Evolutionary conservation across 345 rosid genomes (phyloP).

Genomic region (Cardamine chenopodiifolia): DNA sequence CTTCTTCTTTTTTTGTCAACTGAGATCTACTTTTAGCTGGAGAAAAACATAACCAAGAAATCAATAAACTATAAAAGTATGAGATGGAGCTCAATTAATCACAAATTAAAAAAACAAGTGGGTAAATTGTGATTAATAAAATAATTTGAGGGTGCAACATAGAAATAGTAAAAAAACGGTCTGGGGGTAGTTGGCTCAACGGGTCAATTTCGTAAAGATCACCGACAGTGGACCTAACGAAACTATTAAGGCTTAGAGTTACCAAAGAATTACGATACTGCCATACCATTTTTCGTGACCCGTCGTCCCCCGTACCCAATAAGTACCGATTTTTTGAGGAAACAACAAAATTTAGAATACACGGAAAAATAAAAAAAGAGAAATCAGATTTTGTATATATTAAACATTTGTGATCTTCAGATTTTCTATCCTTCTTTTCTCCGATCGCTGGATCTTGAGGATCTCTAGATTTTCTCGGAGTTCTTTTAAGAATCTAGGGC

Average conservation of each 20-base stretch:
- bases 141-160: constrained; percentile 1
- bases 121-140: neutral
- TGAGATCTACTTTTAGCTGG: neutral
- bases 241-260: constrained; percentile 10
- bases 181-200: constrained; percentile 41
- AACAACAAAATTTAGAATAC: constrained; percentile 23
- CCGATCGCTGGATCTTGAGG: constrained; percentile 37
- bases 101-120: neutral
- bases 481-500: constrained; percentile 30
- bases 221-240: constrained; percentile 39
- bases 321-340: constrained; percentile 29
- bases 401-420: constrained; percentile 12
- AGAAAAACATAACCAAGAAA: neutral
- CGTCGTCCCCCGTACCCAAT: constrained; percentile 37
- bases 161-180: constrained; percentile 27
- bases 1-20: constrained; percentile 9
- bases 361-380: neutral
- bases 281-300: constrained; percentile 38
- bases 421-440: constrained; percentile 7
- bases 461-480: constrained; percentile 34
- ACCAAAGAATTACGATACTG: neutral
- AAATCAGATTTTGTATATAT: constrained; percentile 16
- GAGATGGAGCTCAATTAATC: neutral
- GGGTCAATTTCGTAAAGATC: constrained; percentile 32
- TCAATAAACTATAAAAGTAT: neutral